Conservation (phyloP, 257 asterid species). For the Rubia yunnanensis region DNA sequence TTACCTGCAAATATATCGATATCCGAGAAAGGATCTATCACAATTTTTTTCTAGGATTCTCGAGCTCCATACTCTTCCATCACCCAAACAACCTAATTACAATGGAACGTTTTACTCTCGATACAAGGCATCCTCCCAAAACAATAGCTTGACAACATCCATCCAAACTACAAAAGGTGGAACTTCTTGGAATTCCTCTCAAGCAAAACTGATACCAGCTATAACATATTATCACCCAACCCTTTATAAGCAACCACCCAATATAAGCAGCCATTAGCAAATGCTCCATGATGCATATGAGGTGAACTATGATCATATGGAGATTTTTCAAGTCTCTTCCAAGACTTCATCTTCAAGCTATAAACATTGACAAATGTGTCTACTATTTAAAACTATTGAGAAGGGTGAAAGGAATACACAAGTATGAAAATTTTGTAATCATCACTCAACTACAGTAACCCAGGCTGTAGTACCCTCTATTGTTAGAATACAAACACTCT, state of each 20-base stretch:
- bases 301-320: conserved; percentile 33
- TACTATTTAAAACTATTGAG: too few species aligned
- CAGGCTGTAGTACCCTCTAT: too few species aligned
- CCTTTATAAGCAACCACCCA: conserved; percentile 26
- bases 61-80: conserved; percentile 32
- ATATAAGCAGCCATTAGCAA: conserved; percentile 33
- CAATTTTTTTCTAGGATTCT: conserved; percentile 29
- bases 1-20: conserved; percentile 4
- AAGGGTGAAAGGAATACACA: conserved; percentile 14
- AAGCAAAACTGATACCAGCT: conserved; percentile 27
- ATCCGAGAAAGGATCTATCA: conserved; percentile 1
- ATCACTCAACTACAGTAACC: conserved; percentile 29
- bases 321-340: conserved; percentile 29
- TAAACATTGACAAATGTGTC: conserved; percentile 34
- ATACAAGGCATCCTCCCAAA: too few species aligned
- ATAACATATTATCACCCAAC: too few species aligned
- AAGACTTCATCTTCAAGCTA: conserved; percentile 19
- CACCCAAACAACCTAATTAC: conserved; percentile 24
- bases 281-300: conserved; percentile 17
- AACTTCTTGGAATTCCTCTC: conserved; percentile 28
- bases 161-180: too few species aligned
- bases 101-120: too few species aligned
- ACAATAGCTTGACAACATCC: too few species aligned
- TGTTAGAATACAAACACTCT: too few species aligned
- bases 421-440: conserved; percentile 38